These are phyloP conservation scores for Tylopilus rubrobrunneus DNA, from an alignment of 768 basidiomycete species.

Conservation along the genomic window DNA sequence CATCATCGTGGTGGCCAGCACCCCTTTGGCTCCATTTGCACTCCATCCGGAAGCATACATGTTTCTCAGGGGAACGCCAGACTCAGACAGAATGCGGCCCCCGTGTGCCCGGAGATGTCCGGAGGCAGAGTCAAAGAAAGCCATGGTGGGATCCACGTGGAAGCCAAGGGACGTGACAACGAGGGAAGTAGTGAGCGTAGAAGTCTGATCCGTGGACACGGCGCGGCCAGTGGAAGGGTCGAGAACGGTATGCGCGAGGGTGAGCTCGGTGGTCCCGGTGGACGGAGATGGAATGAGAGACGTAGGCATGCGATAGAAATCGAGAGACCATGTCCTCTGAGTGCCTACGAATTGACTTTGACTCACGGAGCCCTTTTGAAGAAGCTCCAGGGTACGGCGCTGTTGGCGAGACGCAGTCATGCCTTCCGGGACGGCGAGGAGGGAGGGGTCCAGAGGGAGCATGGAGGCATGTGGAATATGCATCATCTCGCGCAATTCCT, in stretches of 20 bases:
- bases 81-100: slow-evolving; percentile 45
- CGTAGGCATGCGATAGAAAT: slow-evolving; percentile 75
- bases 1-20: slow-evolving; percentile 91
- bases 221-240: slow-evolving; percentile 47
- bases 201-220: slow-evolving; percentile 52
- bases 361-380: slow-evolving; percentile 53
- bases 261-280: slow-evolving; percentile 38
- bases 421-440: slow-evolving; percentile 38
- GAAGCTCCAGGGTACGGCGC: slow-evolving; percentile 59
- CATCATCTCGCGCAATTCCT: slow-evolving; percentile 88
- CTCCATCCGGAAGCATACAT: slow-evolving; percentile 97
- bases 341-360: slow-evolving; percentile 46
- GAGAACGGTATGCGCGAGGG: slow-evolving; percentile 57
- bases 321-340: slow-evolving; percentile 71
- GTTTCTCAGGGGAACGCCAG: slow-evolving; percentile 42
- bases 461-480: slow-evolving; percentile 60
- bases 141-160: slow-evolving; percentile 55
- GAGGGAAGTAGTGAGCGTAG: slow-evolving; percentile 60
- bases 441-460: slow-evolving; percentile 49
- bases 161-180: slow-evolving; percentile 90
- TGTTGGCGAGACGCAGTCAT: slow-evolving; percentile 56
- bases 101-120: slow-evolving; percentile 52
- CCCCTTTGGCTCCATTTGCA: slow-evolving; percentile 84
- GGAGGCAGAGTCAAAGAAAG: slow-evolving; percentile 56
- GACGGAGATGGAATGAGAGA: slow-evolving; percentile 33